A percentile compares a stretch with the other conserved stretches of the same genome.
phyloP scores from a whole-genome alignment of 2,329 filamentous ascomycete genomes.

The Bipolaris sorokiniana region DNA sequence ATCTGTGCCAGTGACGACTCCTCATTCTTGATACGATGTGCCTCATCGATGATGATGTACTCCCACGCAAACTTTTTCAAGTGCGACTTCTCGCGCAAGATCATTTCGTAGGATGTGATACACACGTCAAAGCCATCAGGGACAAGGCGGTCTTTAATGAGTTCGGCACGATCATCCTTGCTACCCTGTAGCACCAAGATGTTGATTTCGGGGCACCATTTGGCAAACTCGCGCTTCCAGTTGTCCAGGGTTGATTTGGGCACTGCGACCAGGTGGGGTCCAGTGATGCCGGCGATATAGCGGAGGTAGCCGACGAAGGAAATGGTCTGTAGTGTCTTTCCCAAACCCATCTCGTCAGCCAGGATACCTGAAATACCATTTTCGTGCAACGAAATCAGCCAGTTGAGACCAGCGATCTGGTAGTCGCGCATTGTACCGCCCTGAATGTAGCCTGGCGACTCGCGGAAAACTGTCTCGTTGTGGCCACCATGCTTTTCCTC shows the following conservation, averaged over 20 bases:
- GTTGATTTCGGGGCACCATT: conserved; percentile 95
- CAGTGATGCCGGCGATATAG: conserved; percentile 86
- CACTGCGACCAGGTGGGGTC: conserved; percentile 88
- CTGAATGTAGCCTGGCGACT: conserved; percentile 88
- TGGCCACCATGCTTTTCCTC: conserved; percentile 89
- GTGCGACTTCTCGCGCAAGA: conserved; percentile 90
- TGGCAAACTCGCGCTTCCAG: conserved; percentile 93
- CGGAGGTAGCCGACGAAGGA: conserved; percentile 94
- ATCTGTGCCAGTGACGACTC: conserved; percentile 96
- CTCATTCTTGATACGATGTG: conserved; percentile 99
- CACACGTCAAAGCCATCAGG: conserved; percentile 97
- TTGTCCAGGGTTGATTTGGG: conserved; percentile 98
- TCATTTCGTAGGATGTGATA: conserved; percentile 99
- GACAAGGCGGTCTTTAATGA: conserved; percentile 90
- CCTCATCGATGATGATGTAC: conserved; percentile 98
- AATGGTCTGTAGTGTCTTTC: conserved; percentile 97
- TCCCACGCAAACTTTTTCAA: conserved; percentile 99
- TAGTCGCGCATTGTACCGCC: conserved; percentile 92
- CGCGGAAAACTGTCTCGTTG: conserved; percentile 82
- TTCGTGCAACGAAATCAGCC: conserved; percentile 96
- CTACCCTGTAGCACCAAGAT: conserved; percentile 92
- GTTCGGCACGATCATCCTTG: conserved; percentile 86
- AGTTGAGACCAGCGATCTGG: conserved; percentile 93
- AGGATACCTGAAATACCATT: conserved; percentile 98
- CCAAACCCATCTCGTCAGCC: conserved; percentile 97